Percentiles rank a stretch among this genome's conserved stretches.
Evolutionary conservation across 257 asterid species (phyloP).

Genomic region (Nicotiana undulata): DNA sequence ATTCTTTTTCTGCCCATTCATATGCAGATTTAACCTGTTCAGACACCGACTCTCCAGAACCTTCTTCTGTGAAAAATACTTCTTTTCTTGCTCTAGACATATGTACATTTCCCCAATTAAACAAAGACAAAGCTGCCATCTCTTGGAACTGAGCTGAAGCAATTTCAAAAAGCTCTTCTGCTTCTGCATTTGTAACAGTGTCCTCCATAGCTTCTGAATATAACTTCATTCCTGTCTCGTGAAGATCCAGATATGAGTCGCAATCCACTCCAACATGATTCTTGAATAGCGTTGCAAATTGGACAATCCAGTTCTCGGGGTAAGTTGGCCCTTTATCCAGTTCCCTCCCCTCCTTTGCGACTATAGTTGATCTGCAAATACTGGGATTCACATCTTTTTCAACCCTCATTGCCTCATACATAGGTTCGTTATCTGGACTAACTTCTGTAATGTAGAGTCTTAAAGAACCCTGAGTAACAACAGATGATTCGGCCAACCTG

Average conservation of each 20-base stretch:
- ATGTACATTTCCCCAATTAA: conserved; percentile 90
- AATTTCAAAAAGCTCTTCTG: conserved; percentile 66
- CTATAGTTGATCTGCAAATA: conserved; percentile 22
- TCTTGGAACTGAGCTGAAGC: conserved; percentile 84
- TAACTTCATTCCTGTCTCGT: conserved; percentile 75
- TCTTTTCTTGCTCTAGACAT: conserved; percentile 79
- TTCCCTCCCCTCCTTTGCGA: conserved; percentile 17
- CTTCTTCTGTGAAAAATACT: conserved; percentile 47
- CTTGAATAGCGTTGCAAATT: conserved; percentile 77
- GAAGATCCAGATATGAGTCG: conserved; percentile 81
- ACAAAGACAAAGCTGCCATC: conserved; percentile 83
- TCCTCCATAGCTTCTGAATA: conserved; percentile 94
- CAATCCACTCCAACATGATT: conserved; percentile 79
- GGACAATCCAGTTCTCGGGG: conserved; percentile 80
- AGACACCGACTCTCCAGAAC: conserved; percentile 39
- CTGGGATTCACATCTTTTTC: conserved; percentile 29
- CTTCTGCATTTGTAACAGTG: conserved; percentile 69
- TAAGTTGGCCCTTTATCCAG: conserved; percentile 23
- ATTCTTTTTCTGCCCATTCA: conserved; percentile 70
- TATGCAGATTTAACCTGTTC: conserved; percentile 52
- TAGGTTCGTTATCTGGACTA: conserved; percentile 68
- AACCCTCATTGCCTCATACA: conserved; percentile 43
- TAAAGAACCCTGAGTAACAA: conserved; percentile 55
- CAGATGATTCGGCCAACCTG: conserved; percentile 79
- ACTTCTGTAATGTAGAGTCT: conserved; percentile 77